Evolutionary conservation across 805 yeast genomes (phyloP).

Genomic region (Wickerhamiella australiensis): DNA sequence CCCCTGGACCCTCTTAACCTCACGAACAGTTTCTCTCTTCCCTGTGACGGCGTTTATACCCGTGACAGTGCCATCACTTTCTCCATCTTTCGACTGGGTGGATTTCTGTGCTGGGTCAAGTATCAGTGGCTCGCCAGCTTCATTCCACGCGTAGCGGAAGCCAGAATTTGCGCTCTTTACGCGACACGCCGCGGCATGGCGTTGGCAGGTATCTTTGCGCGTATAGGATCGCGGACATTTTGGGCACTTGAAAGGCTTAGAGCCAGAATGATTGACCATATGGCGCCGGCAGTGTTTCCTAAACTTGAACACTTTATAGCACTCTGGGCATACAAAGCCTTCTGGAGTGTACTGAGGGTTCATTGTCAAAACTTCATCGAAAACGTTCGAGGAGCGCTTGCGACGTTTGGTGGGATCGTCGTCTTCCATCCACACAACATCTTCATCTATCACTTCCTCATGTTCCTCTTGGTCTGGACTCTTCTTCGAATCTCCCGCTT

Average conservation of each 20-base stretch:
- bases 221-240: constrained; percentile 16
- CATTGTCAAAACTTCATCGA: constrained; percentile 1
- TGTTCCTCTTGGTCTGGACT: not conserved
- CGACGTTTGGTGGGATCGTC: not conserved
- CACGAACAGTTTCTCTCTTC: too few species aligned
- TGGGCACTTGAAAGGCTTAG: constrained; percentile 18
- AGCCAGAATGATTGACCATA: constrained; percentile 15
- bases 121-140: too few species aligned
- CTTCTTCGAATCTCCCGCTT: not conserved
- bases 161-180: not conserved
- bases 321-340: constrained; percentile 5
- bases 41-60: too few species aligned
- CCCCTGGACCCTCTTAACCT: too few species aligned
- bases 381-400: not conserved
- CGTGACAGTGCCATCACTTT: too few species aligned
- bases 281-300: constrained; percentile 16
- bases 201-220: constrained; percentile 17
- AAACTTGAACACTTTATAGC: constrained; percentile 5
- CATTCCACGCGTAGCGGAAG: too few species aligned
- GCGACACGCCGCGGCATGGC: constrained; percentile 13
- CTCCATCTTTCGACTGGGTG: too few species aligned
- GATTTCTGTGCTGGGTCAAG: too few species aligned
- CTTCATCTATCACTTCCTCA: not conserved
- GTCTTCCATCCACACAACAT: not conserved
- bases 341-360: not conserved